Percentiles rank a stretch among this genome's conserved stretches.
Conservation (phyloP, 1,284 basidiomycete species). For the Ustilago loliicola region DNA sequence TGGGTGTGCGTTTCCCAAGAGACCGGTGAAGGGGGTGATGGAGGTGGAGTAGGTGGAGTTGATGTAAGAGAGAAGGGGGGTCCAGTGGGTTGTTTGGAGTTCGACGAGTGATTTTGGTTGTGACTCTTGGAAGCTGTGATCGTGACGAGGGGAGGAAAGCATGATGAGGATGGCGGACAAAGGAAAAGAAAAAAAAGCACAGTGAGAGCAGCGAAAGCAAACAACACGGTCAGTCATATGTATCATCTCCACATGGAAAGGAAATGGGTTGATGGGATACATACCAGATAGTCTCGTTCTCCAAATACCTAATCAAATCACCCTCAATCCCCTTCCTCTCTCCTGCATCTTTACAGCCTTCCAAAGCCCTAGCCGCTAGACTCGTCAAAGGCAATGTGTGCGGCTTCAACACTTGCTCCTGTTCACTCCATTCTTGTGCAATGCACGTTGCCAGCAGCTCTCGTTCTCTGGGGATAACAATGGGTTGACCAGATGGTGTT, state of each 20-base stretch:
- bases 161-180: neutral
- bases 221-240: neutral
- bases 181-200: neutral
- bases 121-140: slow-evolving; percentile 82
- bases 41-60: slow-evolving; percentile 75
- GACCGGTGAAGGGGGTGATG: slow-evolving; percentile 43
- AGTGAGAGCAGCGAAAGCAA: neutral
- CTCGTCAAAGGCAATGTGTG: slow-evolving; percentile 90
- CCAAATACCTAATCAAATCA: slow-evolving; percentile 86
- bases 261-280: slow-evolving; percentile 41
- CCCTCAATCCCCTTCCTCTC: slow-evolving; percentile 79
- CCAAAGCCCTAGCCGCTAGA: slow-evolving; percentile 87
- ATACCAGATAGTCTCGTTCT: slow-evolving; percentile 95
- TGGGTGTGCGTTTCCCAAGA: slow-evolving; percentile 52
- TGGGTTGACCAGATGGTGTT: slow-evolving; percentile 83
- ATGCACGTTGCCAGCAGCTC: slow-evolving; percentile 84
- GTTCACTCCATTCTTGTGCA: slow-evolving; percentile 96
- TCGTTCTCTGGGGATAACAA: slow-evolving; percentile 81
- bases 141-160: neutral
- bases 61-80: slow-evolving; percentile 88
- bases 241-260: neutral
- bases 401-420: slow-evolving; percentile 85
- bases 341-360: slow-evolving; percentile 77
- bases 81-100: slow-evolving; percentile 90
- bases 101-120: slow-evolving; percentile 81